phyloP scores from a whole-genome alignment of 1,284 basidiomycete genomes.

The Phylloboletellus chloephorus region DNA sequence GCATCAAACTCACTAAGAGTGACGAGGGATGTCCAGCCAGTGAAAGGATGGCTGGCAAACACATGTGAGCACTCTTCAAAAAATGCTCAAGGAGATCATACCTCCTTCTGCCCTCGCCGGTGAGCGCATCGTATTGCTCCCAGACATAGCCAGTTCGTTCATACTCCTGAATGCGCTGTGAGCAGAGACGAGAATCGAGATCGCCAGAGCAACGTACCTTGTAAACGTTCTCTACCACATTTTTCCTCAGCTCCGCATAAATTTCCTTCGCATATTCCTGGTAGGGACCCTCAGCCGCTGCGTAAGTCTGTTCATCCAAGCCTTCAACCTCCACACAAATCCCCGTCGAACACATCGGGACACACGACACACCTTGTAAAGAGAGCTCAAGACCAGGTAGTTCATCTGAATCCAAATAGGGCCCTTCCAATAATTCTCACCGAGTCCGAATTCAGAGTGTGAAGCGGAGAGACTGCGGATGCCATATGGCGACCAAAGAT shows the following conservation, averaged over 20 bases:
- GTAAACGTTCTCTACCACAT: constrained; percentile 82
- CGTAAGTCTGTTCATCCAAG: constrained; percentile 58
- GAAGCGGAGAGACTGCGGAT: constrained; percentile 80
- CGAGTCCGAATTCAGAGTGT: constrained; percentile 84
- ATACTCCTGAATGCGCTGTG: constrained; percentile 65
- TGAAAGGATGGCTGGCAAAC: constrained; percentile 76
- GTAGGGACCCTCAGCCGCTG: constrained; percentile 72
- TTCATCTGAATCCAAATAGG: constrained; percentile 98
- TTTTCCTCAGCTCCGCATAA: constrained; percentile 74
- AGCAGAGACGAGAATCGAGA: constrained; percentile 6
- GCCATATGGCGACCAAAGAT: constrained; percentile 89
- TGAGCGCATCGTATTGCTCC: constrained; percentile 89
- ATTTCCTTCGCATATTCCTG: constrained; percentile 70
- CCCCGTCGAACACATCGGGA: neutral
- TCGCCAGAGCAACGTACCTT: constrained; percentile 46
- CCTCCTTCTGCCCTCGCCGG: constrained; percentile 83
- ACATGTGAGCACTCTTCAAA: constrained; percentile 8
- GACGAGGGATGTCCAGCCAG: constrained; percentile 86
- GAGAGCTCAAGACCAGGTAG: constrained; percentile 75
- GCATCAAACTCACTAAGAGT: constrained; percentile 57
- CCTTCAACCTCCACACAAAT: constrained; percentile 7
- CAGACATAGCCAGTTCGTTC: constrained; percentile 89
- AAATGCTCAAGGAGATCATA: constrained; percentile 28
- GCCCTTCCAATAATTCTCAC: constrained; percentile 95
- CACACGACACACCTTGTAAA: constrained; percentile 56